Conservation (phyloP, 805 yeast species). For the Suhomyces tanzawaensis region DNA sequence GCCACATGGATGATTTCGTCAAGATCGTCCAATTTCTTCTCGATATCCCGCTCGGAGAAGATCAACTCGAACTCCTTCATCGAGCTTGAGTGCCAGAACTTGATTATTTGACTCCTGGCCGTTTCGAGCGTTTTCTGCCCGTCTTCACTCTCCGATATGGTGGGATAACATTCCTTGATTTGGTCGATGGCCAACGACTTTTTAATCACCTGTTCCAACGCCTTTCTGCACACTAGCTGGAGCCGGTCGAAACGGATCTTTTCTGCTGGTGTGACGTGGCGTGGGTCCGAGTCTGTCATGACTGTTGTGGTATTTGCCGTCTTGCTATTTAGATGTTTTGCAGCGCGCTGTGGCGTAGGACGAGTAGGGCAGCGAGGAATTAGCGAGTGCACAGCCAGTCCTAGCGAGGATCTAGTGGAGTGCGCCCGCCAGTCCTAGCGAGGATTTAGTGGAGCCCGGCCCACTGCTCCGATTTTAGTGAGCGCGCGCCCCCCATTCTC, state of each 20-base stretch:
- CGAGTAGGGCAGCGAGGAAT: no score
- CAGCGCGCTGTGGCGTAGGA: no score
- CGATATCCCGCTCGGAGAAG: slow-evolving; percentile 46
- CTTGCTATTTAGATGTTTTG: no score
- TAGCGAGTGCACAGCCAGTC: no score
- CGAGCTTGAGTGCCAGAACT: slow-evolving; percentile 50
- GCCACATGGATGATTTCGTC: slow-evolving; percentile 49
- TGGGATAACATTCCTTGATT: slow-evolving; percentile 54
- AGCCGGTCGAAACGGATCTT: slow-evolving; percentile 49
- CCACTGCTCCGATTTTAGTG: no score
- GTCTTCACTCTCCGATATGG: slow-evolving; percentile 43
- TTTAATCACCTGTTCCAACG: slow-evolving; percentile 51
- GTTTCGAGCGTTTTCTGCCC: slow-evolving; percentile 45
- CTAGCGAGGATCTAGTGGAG: no score
- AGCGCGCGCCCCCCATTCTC: no score
- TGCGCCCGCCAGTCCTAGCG: no score
- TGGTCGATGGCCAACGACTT: slow-evolving; percentile 51
- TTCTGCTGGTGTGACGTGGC: slow-evolving; percentile 13
- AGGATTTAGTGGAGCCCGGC: no score
- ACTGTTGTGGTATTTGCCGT: no score
- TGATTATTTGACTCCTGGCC: slow-evolving; percentile 51
- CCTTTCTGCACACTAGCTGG: slow-evolving; percentile 49
- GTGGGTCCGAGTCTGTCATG: no score
- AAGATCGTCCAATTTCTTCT: slow-evolving; percentile 42
- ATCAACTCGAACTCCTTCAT: slow-evolving; percentile 54